Conservation (phyloP, 2,329 filamentous ascomycete genomes). For the Colletotrichum agaves region DNA sequence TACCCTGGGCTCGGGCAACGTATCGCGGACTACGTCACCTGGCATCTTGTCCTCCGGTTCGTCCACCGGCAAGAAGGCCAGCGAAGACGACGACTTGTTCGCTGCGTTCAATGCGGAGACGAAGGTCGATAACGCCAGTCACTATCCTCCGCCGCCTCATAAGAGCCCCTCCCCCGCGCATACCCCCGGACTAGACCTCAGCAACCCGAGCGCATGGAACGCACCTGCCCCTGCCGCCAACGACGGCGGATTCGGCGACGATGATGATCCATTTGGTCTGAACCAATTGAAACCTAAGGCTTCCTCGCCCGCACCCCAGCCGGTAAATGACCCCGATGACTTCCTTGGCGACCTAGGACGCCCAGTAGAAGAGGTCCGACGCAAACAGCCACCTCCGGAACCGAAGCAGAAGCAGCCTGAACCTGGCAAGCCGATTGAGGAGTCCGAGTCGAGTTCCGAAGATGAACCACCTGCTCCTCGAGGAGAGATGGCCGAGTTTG, state of each 20-base stretch:
- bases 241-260: slow-evolving; percentile 63
- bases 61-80: slow-evolving; percentile 45
- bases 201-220: slow-evolving; percentile 65
- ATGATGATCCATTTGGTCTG: slow-evolving; percentile 91
- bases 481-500: slow-evolving; percentile 59
- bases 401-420: slow-evolving; percentile 54
- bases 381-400: slow-evolving; percentile 52
- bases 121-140: slow-evolving; percentile 73
- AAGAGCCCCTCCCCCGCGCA: slow-evolving; percentile 58
- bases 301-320: slow-evolving; percentile 42
- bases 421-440: slow-evolving; percentile 67
- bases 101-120: slow-evolving; percentile 75
- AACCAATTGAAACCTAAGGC: slow-evolving; percentile 66
- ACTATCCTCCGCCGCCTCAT: slow-evolving; percentile 67
- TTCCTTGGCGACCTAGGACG: slow-evolving; percentile 72
- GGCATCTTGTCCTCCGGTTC: slow-evolving; percentile 44
- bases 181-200: slow-evolving; percentile 60
- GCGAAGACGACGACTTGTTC: slow-evolving; percentile 72
- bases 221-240: slow-evolving; percentile 45
- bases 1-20: slow-evolving; percentile 67
- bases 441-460: slow-evolving; percentile 58
- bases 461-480: slow-evolving; percentile 50
- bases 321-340: slow-evolving; percentile 64
- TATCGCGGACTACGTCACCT: slow-evolving; percentile 60
- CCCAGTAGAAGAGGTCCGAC: slow-evolving; percentile 72